Percentiles rank a stretch among this genome's conserved stretches.
Conservation (phyloP, 169 alveolate species). For the Plasmodium billcollinsi region DNA sequence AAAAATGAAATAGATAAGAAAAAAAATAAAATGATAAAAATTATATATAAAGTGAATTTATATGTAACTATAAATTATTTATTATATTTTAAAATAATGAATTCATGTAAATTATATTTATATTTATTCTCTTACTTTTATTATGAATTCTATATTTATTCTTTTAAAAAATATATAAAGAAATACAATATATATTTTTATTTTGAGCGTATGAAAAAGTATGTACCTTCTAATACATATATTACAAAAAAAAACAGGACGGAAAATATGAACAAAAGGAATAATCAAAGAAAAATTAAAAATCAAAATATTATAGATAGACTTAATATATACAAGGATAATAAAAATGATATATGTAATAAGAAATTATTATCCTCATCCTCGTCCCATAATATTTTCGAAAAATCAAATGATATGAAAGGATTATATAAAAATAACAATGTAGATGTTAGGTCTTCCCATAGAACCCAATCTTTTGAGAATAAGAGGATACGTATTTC, state of each 20-base stretch:
- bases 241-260: too few relatives aligned
- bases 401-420: too few relatives aligned
- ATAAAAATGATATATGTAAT: too few relatives aligned
- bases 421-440: too few relatives aligned
- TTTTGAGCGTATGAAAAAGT: not conserved
- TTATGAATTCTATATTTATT: slow-evolving; percentile 70
- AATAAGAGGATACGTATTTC: too few relatives aligned
- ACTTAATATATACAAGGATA: too few relatives aligned
- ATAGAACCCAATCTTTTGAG: too few relatives aligned
- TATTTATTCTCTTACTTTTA: slow-evolving; percentile 48
- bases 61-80: slow-evolving; percentile 60
- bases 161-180: slow-evolving; percentile 41
- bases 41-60: slow-evolving; percentile 53
- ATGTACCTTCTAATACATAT: not conserved
- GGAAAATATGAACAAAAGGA: not conserved
- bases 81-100: slow-evolving; percentile 52
- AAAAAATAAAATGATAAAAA: slow-evolving; percentile 37
- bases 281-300: not conserved
- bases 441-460: too few relatives aligned
- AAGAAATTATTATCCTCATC: too few relatives aligned
- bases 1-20: slow-evolving; percentile 41
- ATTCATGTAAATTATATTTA: slow-evolving; percentile 48
- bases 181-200: not conserved
- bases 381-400: too few relatives aligned
- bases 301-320: too few relatives aligned